phyloP scores from a whole-genome alignment of 306 rosid genomes.

The Phaseolus lunatus region DNA sequence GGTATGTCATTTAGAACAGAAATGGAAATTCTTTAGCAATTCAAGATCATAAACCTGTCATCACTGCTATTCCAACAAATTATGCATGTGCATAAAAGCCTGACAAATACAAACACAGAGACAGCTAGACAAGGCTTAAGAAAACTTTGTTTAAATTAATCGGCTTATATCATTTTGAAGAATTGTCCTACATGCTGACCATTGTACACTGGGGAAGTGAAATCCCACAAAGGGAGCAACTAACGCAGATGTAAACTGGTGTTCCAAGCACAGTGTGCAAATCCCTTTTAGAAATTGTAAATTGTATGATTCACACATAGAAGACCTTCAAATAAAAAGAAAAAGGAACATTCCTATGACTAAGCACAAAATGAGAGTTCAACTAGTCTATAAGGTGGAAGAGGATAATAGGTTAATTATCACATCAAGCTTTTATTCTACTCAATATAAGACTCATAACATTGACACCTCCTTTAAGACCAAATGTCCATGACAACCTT shows the following conservation, averaged over 20 bases:
- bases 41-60: neutral
- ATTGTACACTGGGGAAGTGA: neutral
- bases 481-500: too few relatives aligned
- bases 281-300: too few relatives aligned
- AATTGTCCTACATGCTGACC: conserved; percentile 2
- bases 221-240: neutral
- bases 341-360: too few relatives aligned
- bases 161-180: neutral
- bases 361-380: too few relatives aligned
- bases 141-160: neutral
- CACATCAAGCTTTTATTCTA: too few relatives aligned
- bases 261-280: neutral
- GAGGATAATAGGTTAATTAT: too few relatives aligned
- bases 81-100: neutral
- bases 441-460: too few relatives aligned
- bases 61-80: neutral
- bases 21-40: neutral
- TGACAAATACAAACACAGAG: neutral
- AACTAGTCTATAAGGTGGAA: too few relatives aligned
- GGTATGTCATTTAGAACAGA: neutral
- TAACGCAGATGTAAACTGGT: neutral
- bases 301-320: too few relatives aligned
- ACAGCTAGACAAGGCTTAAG: neutral
- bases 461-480: too few relatives aligned
- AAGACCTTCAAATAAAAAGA: too few relatives aligned